Percentiles rank a stretch among this genome's conserved stretches.
Conservation (phyloP, 1,284 basidiomycete species). For the Pisolithus thermaeus region DNA sequence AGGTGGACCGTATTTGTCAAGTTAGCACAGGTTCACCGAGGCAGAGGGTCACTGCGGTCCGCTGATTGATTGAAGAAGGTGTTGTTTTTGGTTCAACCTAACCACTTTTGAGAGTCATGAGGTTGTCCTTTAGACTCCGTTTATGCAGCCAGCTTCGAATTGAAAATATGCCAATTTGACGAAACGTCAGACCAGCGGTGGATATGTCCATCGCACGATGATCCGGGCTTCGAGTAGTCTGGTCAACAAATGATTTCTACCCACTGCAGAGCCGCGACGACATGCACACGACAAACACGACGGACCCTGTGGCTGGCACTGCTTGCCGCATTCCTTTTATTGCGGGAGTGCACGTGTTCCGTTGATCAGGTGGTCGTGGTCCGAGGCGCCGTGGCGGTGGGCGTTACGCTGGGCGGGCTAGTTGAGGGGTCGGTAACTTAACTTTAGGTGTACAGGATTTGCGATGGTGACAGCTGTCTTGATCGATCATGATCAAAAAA, state of each 20-base stretch:
- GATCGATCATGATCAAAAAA: constrained; percentile 29
- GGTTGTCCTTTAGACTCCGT: constrained; percentile 10
- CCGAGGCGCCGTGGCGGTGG: constrained; percentile 9
- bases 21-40: constrained; percentile 25
- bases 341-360: not conserved
- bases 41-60: constrained; percentile 19
- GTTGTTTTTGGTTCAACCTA: not conserved
- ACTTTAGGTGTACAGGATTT: constrained; percentile 9
- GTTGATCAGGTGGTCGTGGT: constrained; percentile 2
- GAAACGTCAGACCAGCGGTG: constrained; percentile 13
- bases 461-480: constrained; percentile 15
- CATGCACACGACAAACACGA: constrained; percentile 1
- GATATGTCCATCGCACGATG: constrained; percentile 1
- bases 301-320: not conserved
- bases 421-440: constrained; percentile 6
- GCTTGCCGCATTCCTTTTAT: not conserved
- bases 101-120: constrained; percentile 1
- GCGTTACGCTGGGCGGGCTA: not conserved
- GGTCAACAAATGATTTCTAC: constrained; percentile 4
- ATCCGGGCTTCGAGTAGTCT: no score
- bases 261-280: constrained; percentile 17
- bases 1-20: constrained; percentile 15
- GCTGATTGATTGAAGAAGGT: constrained; percentile 21
- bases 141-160: constrained; percentile 23
- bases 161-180: constrained; percentile 22